phyloP scores from a whole-genome alignment of 768 basidiomycete genomes.

The Phallus indusiatus region DNA sequence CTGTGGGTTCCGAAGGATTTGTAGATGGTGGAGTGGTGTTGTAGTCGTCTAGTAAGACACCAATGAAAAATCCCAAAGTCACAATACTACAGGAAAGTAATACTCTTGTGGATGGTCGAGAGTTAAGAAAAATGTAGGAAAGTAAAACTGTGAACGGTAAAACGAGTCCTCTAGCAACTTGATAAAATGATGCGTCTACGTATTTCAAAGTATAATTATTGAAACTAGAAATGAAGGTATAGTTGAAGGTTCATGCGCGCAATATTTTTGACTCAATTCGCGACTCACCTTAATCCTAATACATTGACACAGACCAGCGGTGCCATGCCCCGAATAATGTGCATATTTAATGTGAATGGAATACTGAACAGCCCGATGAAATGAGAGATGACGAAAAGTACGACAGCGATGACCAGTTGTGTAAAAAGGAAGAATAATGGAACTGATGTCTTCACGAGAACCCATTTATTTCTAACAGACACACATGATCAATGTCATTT shows the following conservation, averaged over 20 bases:
- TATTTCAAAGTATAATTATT: constrained; percentile 90
- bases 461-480: constrained; percentile 75
- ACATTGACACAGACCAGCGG: constrained; percentile 74
- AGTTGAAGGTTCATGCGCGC: background rate
- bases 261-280: background rate
- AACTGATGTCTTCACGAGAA: constrained; percentile 59
- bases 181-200: constrained; percentile 92
- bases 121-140: constrained; percentile 68
- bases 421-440: constrained; percentile 83
- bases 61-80: constrained; percentile 86
- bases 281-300: constrained; percentile 63
- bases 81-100: constrained; percentile 71
- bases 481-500: constrained; percentile 15
- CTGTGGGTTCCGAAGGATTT: constrained; percentile 10
- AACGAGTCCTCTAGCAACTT: constrained; percentile 89
- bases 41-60: constrained; percentile 66
- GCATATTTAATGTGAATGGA: constrained; percentile 52
- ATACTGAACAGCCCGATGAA: constrained; percentile 56
- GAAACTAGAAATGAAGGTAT: constrained; percentile 38
- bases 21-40: constrained; percentile 17
- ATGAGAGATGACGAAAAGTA: constrained; percentile 62
- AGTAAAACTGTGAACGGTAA: constrained; percentile 88
- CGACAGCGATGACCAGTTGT: constrained; percentile 71
- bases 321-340: constrained; percentile 59
- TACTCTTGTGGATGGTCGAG: constrained; percentile 68